Evolutionary conservation across 2,329 filamentous ascomycete species (phyloP).

Genomic region (Botrytis squamosa): DNA sequence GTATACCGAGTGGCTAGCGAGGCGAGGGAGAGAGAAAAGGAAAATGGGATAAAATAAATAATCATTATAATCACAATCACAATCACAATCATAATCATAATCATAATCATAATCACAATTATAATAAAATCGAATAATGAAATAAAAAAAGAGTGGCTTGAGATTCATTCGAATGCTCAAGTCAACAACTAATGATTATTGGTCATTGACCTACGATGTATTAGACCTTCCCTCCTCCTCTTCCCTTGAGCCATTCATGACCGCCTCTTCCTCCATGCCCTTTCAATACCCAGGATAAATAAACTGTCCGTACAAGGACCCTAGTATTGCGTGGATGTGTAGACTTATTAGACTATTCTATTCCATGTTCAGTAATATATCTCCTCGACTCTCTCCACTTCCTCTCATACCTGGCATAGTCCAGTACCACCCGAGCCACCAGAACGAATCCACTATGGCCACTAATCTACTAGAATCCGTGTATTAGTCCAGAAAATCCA

Average conservation of each 20-base stretch:
- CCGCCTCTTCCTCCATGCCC: constrained; percentile 9
- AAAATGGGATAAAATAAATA: constrained; percentile 4
- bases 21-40: neutral
- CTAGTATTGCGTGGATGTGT: constrained; percentile 4
- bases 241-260: constrained; percentile 10
- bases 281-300: neutral
- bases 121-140: neutral
- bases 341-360: neutral
- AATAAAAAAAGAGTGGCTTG: constrained; percentile 3
- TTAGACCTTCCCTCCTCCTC: neutral
- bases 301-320: constrained; percentile 9
- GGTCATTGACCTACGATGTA: neutral
- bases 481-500: constrained; percentile 14
- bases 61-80: neutral
- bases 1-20: neutral
- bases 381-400: constrained; percentile 6
- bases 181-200: neutral
- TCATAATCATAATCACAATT: neutral
- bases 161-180: neutral
- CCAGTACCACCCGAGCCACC: constrained; percentile 2
- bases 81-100: neutral
- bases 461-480: constrained; percentile 5
- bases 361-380: constrained; percentile 12
- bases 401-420: constrained; percentile 8
- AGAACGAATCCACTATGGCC: constrained; percentile 8